These are phyloP conservation scores for Botryosphaeria dothidea DNA, from an alignment of 2,329 filamentous ascomycete species.

Conservation along the genomic window DNA sequence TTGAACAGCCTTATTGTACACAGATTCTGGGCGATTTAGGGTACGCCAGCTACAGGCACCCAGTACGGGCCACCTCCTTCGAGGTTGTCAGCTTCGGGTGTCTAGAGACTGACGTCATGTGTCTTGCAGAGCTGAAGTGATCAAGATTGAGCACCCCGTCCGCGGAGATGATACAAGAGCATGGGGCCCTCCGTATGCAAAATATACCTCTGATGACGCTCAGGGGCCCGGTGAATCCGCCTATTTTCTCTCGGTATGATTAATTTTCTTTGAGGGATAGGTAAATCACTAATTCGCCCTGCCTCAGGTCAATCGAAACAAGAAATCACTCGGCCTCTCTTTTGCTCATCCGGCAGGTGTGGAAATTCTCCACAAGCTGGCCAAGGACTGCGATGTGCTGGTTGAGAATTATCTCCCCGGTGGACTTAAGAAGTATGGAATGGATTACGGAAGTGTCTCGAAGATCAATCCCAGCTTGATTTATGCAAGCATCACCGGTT, in stretches of 20 bases:
- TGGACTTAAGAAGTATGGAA: slow-evolving; percentile 81
- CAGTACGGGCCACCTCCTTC: slow-evolving; percentile 35
- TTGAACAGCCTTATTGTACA: slow-evolving; percentile 83
- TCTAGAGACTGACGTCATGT: slow-evolving; percentile 19
- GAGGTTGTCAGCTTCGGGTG: slow-evolving; percentile 28
- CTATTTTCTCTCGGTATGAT: slow-evolving; percentile 84
- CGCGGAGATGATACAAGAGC: slow-evolving; percentile 91
- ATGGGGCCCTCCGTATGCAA: slow-evolving; percentile 93
- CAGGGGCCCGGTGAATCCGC: slow-evolving; percentile 84
- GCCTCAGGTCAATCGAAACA: slow-evolving; percentile 86
- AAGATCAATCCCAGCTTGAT: slow-evolving; percentile 84
- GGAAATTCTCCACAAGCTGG: slow-evolving; percentile 82
- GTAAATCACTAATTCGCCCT: slow-evolving; percentile 7
- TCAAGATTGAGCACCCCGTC: slow-evolving; percentile 93
- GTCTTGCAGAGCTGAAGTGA: slow-evolving; percentile 76
- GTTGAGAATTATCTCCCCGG: slow-evolving; percentile 97
- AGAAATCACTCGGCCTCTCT: slow-evolving; percentile 88
- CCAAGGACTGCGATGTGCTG: slow-evolving; percentile 81
- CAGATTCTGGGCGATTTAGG: slow-evolving; percentile 95
- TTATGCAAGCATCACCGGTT: slow-evolving; percentile 95
- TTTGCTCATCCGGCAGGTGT: slow-evolving; percentile 85
- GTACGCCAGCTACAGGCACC: slow-evolving; percentile 54
- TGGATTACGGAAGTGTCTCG: slow-evolving; percentile 82
- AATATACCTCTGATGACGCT: slow-evolving; percentile 63
- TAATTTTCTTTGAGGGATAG: not conserved